A percentile compares a stretch with the other conserved stretches of the same genome.
Evolutionary conservation across 495 filamentous ascomycete genomes (phyloP).

Genomic region (Neurospora sp.): DNA sequence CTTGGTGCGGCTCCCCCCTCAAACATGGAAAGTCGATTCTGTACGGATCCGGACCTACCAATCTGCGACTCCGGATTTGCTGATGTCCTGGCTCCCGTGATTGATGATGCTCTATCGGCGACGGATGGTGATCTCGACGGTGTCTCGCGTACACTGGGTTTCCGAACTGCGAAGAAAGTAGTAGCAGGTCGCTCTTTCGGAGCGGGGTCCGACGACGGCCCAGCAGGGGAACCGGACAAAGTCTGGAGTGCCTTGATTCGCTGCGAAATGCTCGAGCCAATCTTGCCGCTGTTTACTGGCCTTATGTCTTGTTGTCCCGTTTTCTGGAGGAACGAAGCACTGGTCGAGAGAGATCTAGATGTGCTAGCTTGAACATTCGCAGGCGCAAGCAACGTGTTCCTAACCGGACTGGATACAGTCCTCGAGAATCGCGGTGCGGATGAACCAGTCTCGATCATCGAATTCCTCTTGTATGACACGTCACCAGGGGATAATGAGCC

Average conservation of each 20-base stretch:
- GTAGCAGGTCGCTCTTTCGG: conserved; percentile 26
- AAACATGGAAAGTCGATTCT: conserved; percentile 38
- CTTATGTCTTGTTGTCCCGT: conserved; percentile 40
- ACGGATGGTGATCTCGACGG: conserved; percentile 37
- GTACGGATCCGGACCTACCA: conserved; percentile 34
- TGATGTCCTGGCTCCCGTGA: conserved; percentile 22
- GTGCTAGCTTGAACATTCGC: conserved; percentile 27
- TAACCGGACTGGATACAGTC: conserved; percentile 40
- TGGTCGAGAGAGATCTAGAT: conserved; percentile 37
- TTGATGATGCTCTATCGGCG: conserved; percentile 30
- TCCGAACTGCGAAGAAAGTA: conserved; percentile 45
- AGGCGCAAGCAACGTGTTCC: conserved; percentile 29
- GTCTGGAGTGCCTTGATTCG: conserved; percentile 82
- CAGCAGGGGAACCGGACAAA: conserved; percentile 39
- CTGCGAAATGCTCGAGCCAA: conserved; percentile 80
- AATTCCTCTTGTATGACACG: not conserved
- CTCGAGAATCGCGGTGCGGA: conserved; percentile 18
- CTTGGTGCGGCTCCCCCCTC: conserved; percentile 30
- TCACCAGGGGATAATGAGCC: not conserved
- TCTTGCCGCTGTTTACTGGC: conserved; percentile 60
- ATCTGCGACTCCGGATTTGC: conserved; percentile 29
- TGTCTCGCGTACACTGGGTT: conserved; percentile 26
- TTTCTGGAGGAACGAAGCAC: conserved; percentile 35
- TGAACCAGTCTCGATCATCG: conserved; percentile 16
- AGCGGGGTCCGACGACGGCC: conserved; percentile 15